Evolutionary conservation across 768 basidiomycete genomes (phyloP), one percentile per base, ranked within the genome.

Genomic region (Nidula microcarpa): DNA sequence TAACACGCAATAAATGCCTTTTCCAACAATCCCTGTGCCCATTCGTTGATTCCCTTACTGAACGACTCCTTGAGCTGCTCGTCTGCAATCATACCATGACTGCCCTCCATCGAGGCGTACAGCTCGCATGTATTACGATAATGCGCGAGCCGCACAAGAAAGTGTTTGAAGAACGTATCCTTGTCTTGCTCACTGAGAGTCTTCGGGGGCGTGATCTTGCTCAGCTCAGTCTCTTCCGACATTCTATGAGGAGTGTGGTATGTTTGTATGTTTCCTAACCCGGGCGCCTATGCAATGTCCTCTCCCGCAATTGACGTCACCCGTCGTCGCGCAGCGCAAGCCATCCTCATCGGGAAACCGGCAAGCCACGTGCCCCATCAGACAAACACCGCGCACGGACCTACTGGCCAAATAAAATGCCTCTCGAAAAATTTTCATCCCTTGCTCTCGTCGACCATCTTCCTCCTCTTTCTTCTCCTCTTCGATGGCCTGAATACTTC

Each of bases 1-100:
- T 53, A 65, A 56, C 79, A 80, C 4, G 71, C 73, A 18, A 69
- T 58, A 74, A 77, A 81, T 4, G 76, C 68, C 51, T 77, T 67
- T 47, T 72, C 63, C 4, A 76, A 53, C 13, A 81, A 59, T 2
- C 63, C 60, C 47, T 80, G 74, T 0, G 74, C 74, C 81, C 81
- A 83, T 11, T 46, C 16, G 51, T 79, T 66, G 7, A 82, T 58
- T 18, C 71, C 69, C 14, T 57, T 34, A 16, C 69, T 55, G 52
- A 74, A 77, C n/a, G 55, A 58, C 6, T 70, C 64, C 36, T 67
- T 43, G 48, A 30, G 50, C 47, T 43, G 33, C 54, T 45, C 30
- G 34, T 30, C 55, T 33, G 11, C 9, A 30, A 14, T 23, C 41
- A 32, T 43, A 11, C n/a, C 34, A 8, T 10, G 13, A 18, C 13